Evolutionary conservation across 2,329 filamentous ascomycete genomes (phyloP).

Genomic region (Cladosporium phlei): DNA sequence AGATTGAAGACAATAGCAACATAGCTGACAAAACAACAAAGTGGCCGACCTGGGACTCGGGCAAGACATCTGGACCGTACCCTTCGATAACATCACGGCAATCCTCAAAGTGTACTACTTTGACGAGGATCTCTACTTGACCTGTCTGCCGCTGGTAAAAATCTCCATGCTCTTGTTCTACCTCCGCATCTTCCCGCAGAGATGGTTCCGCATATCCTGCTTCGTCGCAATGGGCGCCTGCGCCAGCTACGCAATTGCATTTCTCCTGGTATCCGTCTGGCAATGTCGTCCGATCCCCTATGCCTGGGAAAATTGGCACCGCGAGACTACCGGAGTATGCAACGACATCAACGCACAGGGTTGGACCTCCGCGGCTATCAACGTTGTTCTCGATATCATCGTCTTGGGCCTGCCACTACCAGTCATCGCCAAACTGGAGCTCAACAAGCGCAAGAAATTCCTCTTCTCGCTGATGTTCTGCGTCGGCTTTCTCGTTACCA

Average conservation of each 20-base stretch:
- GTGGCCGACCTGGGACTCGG: constrained; percentile 22
- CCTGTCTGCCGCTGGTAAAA: constrained; percentile 27
- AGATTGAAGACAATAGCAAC: too few species aligned
- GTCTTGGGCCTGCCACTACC: constrained; percentile 21
- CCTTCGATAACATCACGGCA: constrained; percentile 18
- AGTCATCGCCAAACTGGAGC: constrained; percentile 10
- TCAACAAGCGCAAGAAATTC: constrained; percentile 16
- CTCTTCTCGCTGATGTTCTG: constrained; percentile 15
- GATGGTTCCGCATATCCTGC: constrained; percentile 26
- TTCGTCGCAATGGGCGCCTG: constrained; percentile 21
- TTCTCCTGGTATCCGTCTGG: constrained; percentile 15
- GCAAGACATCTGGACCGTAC: constrained; percentile 21
- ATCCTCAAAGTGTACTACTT: constrained; percentile 15
- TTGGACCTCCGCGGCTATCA: constrained; percentile 15
- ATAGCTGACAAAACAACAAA: too few species aligned
- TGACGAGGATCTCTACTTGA: constrained; percentile 16
- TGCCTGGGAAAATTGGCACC: constrained; percentile 16
- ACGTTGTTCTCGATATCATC: constrained; percentile 20
- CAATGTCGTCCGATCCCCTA: constrained; percentile 14
- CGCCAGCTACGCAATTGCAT: constrained; percentile 12
- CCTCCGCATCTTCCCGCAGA: constrained; percentile 32
- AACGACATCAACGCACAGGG: constrained; percentile 17
- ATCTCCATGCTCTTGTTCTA: constrained; percentile 32
- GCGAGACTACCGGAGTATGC: constrained; percentile 12
- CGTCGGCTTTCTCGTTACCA: constrained; percentile 15